Percentiles rank a stretch among this genome's conserved stretches.
Conservation (phyloP, 2,329 filamentous ascomycete genomes). For the Pseudopyrenochaeta lycopersici region DNA sequence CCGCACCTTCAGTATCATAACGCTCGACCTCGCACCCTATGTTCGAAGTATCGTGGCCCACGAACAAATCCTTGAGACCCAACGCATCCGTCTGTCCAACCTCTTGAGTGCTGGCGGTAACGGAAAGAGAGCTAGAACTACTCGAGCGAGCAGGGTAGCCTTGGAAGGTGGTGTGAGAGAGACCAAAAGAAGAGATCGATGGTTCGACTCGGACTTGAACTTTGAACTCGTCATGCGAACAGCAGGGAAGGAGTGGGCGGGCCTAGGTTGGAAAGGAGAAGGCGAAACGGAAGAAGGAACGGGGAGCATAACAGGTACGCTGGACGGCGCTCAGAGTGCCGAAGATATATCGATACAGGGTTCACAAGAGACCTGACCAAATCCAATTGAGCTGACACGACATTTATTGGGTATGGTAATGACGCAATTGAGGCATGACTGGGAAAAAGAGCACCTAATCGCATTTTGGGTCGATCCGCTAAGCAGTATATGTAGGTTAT, state of each 20-base stretch:
- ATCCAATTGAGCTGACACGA: not conserved
- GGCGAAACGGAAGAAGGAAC: conserved; percentile 1
- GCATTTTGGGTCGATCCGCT: not conserved
- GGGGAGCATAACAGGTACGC: conserved; percentile 17
- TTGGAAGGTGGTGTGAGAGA: conserved; percentile 76
- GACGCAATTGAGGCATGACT: not conserved
- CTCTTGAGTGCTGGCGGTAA: conserved; percentile 68
- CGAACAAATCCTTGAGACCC: conserved; percentile 75
- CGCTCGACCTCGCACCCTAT: conserved; percentile 85
- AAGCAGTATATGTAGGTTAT: not conserved
- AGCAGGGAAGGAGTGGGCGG: conserved; percentile 53
- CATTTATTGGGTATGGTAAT: not conserved
- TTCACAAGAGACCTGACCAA: not conserved
- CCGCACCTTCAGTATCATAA: conserved; percentile 70
- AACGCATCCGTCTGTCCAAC: conserved; percentile 69
- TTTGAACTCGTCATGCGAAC: conserved; percentile 72
- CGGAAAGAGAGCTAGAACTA: conserved; percentile 71
- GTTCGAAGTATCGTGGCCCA: conserved; percentile 84
- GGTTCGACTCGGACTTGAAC: conserved; percentile 72
- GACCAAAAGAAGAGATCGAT: conserved; percentile 73
- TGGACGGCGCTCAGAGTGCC: conserved; percentile 9
- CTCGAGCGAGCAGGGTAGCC: conserved; percentile 77
- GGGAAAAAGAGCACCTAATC: not conserved
- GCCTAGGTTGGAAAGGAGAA: conserved; percentile 34
- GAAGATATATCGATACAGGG: not conserved